Evolutionary conservation across 2,329 filamentous ascomycete species (phyloP), one percentile per base, ranked within the genome.

Genomic region (Clonostachys sp.): DNA sequence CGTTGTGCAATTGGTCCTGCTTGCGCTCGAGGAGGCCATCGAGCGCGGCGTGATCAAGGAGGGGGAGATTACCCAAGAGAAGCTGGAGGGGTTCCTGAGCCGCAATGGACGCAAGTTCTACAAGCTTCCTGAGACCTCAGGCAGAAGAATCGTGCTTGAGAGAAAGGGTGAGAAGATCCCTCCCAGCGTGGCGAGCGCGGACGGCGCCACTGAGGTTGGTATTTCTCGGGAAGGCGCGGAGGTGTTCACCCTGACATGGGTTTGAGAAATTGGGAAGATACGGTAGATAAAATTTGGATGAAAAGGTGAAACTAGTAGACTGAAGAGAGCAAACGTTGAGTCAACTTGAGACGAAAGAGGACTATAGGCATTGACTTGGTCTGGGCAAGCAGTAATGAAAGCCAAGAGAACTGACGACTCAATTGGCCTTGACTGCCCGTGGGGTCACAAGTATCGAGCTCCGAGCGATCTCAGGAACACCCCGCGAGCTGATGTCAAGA

Each of bases 1-100:
- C 60, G 83, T 82, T 0, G 73, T 83, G 3, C 81, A 82, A 47
- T 74, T 84, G 43, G 83, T 89, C 42, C 67, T 90, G 20, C 58
- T 70, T 34, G 77, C 73, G 1, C 67, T 90, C 39, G 79, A 87
- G 63, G 77, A 81, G 55, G 86, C 76, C 5, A 69, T 86, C 5
- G 69, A 71, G 51, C 70, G 74, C 12, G 77, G 75, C 3, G 71
- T 77, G 35, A 71, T 84, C 41, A 59, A 60, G 7, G 73, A 76
- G 47, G 65, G 61, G 0, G 72, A 78, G n/a, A 66, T 84, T 9
- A 80, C 78, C 6, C 70, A 75, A 51, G 77, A 80, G 52, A 68
- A 68, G 45, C 65, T 84, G 2, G 72, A 72, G 48, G 71, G 70
- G 3, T 84, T 84, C 62, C 61, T 84, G 33, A 74, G 77, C 57